Conservation (phyloP, 495 filamentous ascomycete genomes). For the Podospora pseudocomata region DNA sequence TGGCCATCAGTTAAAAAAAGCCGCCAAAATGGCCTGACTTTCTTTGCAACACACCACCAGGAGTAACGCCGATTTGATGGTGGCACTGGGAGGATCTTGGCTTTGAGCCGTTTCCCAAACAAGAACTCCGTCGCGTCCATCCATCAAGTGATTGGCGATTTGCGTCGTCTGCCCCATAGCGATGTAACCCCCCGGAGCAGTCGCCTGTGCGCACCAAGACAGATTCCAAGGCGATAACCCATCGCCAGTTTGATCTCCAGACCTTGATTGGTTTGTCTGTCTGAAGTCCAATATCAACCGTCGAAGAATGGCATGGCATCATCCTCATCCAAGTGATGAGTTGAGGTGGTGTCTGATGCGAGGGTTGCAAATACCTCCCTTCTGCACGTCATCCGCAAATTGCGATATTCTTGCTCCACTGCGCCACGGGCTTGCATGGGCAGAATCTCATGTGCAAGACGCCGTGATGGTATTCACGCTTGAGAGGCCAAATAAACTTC, state of each 20-base stretch:
- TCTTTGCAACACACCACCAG: conserved; percentile 8
- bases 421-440: conserved; percentile 12
- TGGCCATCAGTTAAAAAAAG: neutral
- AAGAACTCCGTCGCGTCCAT: neutral
- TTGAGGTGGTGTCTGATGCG: neutral
- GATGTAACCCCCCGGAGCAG: conserved; percentile 10
- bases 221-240: conserved; percentile 4
- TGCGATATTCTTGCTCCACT: neutral
- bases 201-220: conserved; percentile 2
- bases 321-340: neutral
- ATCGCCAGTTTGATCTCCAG: neutral
- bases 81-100: neutral
- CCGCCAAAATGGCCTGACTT: conserved; percentile 2
- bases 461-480: conserved; percentile 4
- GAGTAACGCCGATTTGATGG: conserved; percentile 20
- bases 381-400: neutral
- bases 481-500: conserved; percentile 1
- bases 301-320: neutral
- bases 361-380: neutral
- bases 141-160: conserved; percentile 7
- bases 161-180: neutral
- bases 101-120: conserved; percentile 5
- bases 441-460: conserved; percentile 12
- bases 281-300: conserved; percentile 9
- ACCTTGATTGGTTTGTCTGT: conserved; percentile 6